phyloP scores from a whole-genome alignment of 768 basidiomycete genomes.

The Fomitopsis pulvina region DNA sequence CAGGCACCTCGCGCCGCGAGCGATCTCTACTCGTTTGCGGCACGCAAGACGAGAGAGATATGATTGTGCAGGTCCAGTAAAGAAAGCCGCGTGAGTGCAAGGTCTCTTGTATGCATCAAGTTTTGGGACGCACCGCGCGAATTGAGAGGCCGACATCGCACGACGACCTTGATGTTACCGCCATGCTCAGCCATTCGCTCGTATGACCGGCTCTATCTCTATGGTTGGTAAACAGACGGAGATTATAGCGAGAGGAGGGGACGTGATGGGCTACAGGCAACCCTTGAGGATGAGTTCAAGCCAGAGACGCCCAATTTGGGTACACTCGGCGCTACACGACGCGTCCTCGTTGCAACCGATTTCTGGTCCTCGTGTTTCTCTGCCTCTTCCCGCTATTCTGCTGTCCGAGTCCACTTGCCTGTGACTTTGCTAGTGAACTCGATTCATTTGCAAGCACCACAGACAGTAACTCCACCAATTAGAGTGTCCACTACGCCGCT shows the following conservation, averaged over 20 bases:
- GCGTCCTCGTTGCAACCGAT: not conserved
- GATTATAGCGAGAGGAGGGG: not conserved
- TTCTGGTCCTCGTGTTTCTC: not conserved
- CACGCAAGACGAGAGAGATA: not conserved
- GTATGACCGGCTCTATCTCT: not conserved
- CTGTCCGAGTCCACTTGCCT: too few species aligned
- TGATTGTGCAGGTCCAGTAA: not conserved
- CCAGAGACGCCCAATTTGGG: slow-evolving; percentile 4
- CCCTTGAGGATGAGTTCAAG: slow-evolving; percentile 3
- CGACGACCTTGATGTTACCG: slow-evolving; percentile 88
- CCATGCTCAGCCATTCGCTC: slow-evolving; percentile 64
- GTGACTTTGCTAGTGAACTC: too few species aligned
- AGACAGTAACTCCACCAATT: too few species aligned
- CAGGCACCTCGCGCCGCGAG: slow-evolving; percentile 88
- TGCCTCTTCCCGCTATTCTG: too few species aligned
- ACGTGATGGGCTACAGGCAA: slow-evolving; percentile 2
- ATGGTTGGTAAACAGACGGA: not conserved
- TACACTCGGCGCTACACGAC: slow-evolving; percentile 1
- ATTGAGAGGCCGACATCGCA: slow-evolving; percentile 96
- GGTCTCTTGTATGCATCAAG: not conserved
- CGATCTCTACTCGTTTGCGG: slow-evolving; percentile 55
- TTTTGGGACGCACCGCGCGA: slow-evolving; percentile 63
- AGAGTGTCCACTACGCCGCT: too few species aligned
- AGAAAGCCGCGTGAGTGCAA: not conserved
- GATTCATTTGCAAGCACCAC: too few species aligned